A percentile compares a stretch with the other conserved stretches of the same genome.
Evolutionary conservation across 495 filamentous ascomycete species (phyloP).

Genomic region (Aspergillus haitiensis): DNA sequence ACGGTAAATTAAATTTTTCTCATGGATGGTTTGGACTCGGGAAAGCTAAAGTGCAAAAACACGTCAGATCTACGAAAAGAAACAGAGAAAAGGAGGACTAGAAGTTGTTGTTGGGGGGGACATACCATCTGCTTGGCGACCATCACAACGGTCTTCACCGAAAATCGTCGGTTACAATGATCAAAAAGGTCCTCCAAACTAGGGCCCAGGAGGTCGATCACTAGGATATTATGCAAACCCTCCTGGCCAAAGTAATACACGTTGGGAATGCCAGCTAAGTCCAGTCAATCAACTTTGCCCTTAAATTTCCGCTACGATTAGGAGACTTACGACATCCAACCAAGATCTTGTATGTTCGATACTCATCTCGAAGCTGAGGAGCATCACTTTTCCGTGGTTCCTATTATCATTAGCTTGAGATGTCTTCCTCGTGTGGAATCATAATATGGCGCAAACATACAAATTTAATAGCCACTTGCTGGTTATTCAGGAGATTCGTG

Average conservation of each 20-base stretch:
- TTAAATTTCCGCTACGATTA: neutral
- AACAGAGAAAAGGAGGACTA: neutral
- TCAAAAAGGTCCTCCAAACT: slow-evolving; percentile 98
- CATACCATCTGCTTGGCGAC: slow-evolving; percentile 98
- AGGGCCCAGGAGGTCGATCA: slow-evolving; percentile 95
- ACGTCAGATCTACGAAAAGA: slow-evolving; percentile 29
- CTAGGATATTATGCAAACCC: slow-evolving; percentile 97
- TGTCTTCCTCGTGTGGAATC: neutral
- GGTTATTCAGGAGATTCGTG: slow-evolving; percentile 97
- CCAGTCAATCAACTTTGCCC: slow-evolving; percentile 24
- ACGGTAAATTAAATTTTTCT: slow-evolving; percentile 99
- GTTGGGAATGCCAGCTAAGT: slow-evolving; percentile 92
- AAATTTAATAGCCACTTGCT: slow-evolving; percentile 99
- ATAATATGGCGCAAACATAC: slow-evolving; percentile 54
- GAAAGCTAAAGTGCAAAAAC: slow-evolving; percentile 62
- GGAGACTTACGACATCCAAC: slow-evolving; percentile 92
- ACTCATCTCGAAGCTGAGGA: slow-evolving; percentile 96
- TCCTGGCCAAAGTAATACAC: slow-evolving; percentile 99
- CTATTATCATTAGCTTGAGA: slow-evolving; percentile 46
- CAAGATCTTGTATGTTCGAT: slow-evolving; percentile 98
- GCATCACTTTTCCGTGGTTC: slow-evolving; percentile 99
- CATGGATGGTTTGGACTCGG: slow-evolving; percentile 97
- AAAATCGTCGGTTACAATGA: slow-evolving; percentile 93
- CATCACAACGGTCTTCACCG: slow-evolving; percentile 98
- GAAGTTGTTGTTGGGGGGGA: neutral